A percentile compares a stretch with the other conserved stretches of the same genome.
These are phyloP conservation scores for Neonectria ditissima DNA, from an alignment of 2,329 filamentous ascomycete genomes.

Conservation along the genomic window DNA sequence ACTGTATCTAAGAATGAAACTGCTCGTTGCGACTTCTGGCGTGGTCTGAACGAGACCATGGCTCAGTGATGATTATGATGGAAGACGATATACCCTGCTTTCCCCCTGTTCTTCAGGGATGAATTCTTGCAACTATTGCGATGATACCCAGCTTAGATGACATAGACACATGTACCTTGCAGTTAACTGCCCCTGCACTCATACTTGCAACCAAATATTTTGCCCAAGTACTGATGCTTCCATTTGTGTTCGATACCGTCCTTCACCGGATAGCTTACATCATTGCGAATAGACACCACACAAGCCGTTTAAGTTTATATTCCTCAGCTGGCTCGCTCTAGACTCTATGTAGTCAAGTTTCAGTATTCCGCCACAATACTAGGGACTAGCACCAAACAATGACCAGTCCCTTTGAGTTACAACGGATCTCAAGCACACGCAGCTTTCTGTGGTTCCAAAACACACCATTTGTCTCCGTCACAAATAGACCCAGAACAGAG, in stretches of 20 bases:
- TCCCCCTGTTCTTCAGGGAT: slow-evolving; percentile 2
- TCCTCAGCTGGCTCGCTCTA: slow-evolving; percentile 27
- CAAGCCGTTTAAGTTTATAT: background rate
- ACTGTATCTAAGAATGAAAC: slow-evolving; percentile 48
- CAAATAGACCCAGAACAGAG: background rate
- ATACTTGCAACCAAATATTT: background rate
- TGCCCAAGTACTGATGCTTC: background rate
- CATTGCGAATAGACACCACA: background rate
- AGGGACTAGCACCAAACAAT: background rate
- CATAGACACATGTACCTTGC: background rate
- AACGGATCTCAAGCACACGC: background rate
- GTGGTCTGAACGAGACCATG: slow-evolving; percentile 48
- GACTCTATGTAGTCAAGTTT: slow-evolving; percentile 14
- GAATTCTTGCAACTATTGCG: background rate
- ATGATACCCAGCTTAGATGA: slow-evolving; percentile 36
- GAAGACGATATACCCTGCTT: slow-evolving; percentile 7
- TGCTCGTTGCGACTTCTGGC: slow-evolving; percentile 57
- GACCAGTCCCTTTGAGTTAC: background rate
- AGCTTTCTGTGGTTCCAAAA: background rate
- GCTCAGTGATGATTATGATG: slow-evolving; percentile 38
- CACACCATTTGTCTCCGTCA: background rate
- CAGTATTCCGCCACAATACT: slow-evolving; percentile 16
- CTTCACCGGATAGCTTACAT: background rate
- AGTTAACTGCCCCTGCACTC: background rate
- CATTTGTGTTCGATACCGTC: too few relatives aligned